Base-by-base conservation (phyloP, 768 basidiomycete genomes). In the Amylocystis lapponica region DNA sequence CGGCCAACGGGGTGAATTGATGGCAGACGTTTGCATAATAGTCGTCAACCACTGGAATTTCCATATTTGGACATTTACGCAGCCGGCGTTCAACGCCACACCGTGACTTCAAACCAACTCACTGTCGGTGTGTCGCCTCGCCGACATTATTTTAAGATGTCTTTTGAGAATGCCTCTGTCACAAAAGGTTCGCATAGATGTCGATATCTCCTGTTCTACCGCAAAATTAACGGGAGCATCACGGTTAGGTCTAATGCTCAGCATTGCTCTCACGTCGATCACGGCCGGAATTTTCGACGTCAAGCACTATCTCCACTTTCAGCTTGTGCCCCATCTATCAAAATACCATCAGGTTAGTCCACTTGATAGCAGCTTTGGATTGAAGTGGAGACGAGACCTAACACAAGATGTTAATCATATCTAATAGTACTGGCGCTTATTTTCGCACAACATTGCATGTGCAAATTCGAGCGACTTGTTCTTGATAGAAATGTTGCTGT, bases 241-340 rank as follows among this genome's bases (percentile, higher is more conserved):
- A 26, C 30, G 14, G 48, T 23, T 51, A 94, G 91, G 83, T 23
- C 66, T 92, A 46, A 92, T 95, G 80, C 66, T 90, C 44, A 68
- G 71, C 38, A 68, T 77, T 34, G 90, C 79, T 23, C 46, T 87
- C 34, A 74, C 79, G 3, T 88, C 93, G n/a, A 69, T 93, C 42
- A 57, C 79, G 5, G 81, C 74, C 34, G 83, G 87, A 1, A 59
- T 95, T 25, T 85, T 93, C 56, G 91, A 93, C 54, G 66, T 89
- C 52, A 95, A 94, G 60, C 83, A 92, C 55, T 88, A 91, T 60
- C 74, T 91, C 46, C 87, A 93, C 60, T 69, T 96, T 2, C 92
- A 87, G 68, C 75, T 94, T 30, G 76, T 87, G 16, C 93, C 92
- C 2, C 92, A 96, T 59, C 73, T 96, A 36, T 90, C 88, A n/a